phyloP scores from a whole-genome alignment of 176 grass and related monocot genomes.

The Poa pratensis region DNA sequence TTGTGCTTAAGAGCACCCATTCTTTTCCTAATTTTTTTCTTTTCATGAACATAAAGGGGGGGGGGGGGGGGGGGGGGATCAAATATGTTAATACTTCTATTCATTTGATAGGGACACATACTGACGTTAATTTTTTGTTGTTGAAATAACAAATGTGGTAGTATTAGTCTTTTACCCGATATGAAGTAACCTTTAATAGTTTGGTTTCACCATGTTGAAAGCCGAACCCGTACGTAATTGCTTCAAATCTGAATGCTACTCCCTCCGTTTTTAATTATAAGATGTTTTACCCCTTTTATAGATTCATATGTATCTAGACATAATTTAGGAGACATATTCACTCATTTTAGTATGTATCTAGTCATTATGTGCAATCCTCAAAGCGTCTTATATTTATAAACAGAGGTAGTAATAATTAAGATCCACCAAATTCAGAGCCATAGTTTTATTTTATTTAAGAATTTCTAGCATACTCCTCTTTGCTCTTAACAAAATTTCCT shows the following conservation, averaged over 20 bases:
- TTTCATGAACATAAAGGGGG: neutral
- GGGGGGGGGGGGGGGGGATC: neutral
- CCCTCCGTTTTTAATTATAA: too few relatives aligned
- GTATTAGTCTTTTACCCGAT: neutral
- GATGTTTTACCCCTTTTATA: too few relatives aligned
- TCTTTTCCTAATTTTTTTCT: neutral
- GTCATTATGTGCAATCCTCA: too few relatives aligned
- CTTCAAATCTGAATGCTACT: neutral
- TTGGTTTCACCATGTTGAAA: neutral
- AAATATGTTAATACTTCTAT: neutral
- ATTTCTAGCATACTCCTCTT: neutral
- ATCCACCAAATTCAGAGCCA: neutral
- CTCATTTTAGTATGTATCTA: too few relatives aligned
- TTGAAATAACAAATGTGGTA: neutral
- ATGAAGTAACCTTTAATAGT: neutral
- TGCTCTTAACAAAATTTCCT: neutral
- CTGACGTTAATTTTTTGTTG: neutral
- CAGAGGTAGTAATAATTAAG: too few relatives aligned
- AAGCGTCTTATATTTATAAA: too few relatives aligned
- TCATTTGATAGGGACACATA: neutral
- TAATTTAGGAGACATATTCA: too few relatives aligned
- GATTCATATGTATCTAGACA: too few relatives aligned
- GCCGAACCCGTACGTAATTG: neutral
- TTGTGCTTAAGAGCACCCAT: neutral
- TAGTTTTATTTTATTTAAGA: neutral